A percentile compares a stretch with the other conserved stretches of the same genome.
These are phyloP conservation scores for Pseudomassariella vexata DNA, from an alignment of 2,329 filamentous ascomycete genomes.

Conservation along the genomic window DNA sequence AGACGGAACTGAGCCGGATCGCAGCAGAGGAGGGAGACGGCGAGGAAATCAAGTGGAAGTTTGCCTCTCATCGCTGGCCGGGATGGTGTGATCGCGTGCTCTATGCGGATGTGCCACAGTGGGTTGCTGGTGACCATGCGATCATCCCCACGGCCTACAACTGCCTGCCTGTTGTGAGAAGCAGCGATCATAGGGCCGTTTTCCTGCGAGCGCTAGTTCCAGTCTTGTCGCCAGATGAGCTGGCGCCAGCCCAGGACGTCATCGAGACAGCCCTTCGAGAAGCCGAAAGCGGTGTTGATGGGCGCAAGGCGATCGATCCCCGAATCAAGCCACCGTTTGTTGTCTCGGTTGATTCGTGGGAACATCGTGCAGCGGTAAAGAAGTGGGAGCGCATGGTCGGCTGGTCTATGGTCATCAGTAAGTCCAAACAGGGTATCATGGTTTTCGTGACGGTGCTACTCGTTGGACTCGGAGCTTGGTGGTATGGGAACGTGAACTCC, in stretches of 20 bases:
- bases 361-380: slow-evolving; percentile 31
- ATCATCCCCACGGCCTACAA: slow-evolving; percentile 62
- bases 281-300: slow-evolving; percentile 5
- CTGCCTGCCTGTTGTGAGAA: slow-evolving; percentile 70
- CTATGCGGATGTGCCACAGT: slow-evolving; percentile 59
- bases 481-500: slow-evolving; percentile 25
- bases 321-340: slow-evolving; percentile 38
- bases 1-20: slow-evolving; percentile 6
- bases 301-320: slow-evolving; percentile 12
- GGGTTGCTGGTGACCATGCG: slow-evolving; percentile 31
- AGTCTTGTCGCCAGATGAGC: slow-evolving; percentile 37
- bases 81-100: slow-evolving; percentile 92
- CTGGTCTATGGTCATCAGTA: slow-evolving; percentile 50
- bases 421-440: slow-evolving; percentile 44
- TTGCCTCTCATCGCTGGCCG: slow-evolving; percentile 79
- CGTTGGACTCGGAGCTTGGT: slow-evolving; percentile 39
- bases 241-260: slow-evolving; percentile 25
- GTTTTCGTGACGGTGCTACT: slow-evolving; percentile 37
- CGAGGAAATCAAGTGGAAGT: slow-evolving; percentile 54
- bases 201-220: slow-evolving; percentile 66
- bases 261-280: too few relatives aligned
- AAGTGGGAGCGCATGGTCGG: slow-evolving; percentile 35
- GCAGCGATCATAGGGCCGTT: slow-evolving; percentile 84
- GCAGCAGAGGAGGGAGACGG: slow-evolving; percentile 19
- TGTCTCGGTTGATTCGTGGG: slow-evolving; percentile 50